Base-by-base conservation (phyloP, 148 eudicot genomes). In the Hydrangea macrophylla region DNA sequence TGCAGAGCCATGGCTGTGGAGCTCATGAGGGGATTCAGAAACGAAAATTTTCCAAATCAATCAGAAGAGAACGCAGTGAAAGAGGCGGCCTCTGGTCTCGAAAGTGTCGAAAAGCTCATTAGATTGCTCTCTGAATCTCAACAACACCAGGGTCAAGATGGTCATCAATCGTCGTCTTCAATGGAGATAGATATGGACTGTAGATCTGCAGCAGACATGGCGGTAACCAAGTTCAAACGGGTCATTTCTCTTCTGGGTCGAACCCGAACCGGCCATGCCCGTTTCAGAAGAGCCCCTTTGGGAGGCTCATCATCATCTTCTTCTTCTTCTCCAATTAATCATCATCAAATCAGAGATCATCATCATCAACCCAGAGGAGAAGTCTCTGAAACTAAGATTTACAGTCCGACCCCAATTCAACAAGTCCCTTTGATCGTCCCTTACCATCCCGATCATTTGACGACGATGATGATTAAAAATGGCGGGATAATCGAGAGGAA, bases 161-260 rank as follows among this genome's bases (percentile, higher is more conserved):
- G 3, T 2, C 79, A 2, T 9, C 36, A 6, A 48, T 9, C 23
- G 9, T 51, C 23, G n/a, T 54, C 55, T 1, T 33, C 37, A 2
- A 13, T 42, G 61, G 73, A 76, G 0, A 42, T 73, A 22, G 80
- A 79, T 36, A 60, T 53, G 65, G 87, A 92, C 64, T 87, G 81
- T 27, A 72, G 54, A 30, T 84, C 84, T 0, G 90, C 76, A 0
- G 94, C 98, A 0, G 83, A 88, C 44, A 80, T 73, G 60, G 98
- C 98, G 12, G 89, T 90, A 8, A 80, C 68, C 30, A 70, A 86
- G 65, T 93, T 93, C 78, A 86, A 78, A 79, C 71, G 78, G 20
- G 92, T 93, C 6, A 90, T 93, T n/a, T 84, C 95, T 7, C 86
- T 93, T 0, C 80, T 93, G 30, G 89, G 83, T 51, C 89, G 83